Evolutionary conservation across 2,329 filamentous ascomycete genomes (phyloP), one percentile per base, ranked within the genome.

Genomic region (Beauveria asiatica): DNA sequence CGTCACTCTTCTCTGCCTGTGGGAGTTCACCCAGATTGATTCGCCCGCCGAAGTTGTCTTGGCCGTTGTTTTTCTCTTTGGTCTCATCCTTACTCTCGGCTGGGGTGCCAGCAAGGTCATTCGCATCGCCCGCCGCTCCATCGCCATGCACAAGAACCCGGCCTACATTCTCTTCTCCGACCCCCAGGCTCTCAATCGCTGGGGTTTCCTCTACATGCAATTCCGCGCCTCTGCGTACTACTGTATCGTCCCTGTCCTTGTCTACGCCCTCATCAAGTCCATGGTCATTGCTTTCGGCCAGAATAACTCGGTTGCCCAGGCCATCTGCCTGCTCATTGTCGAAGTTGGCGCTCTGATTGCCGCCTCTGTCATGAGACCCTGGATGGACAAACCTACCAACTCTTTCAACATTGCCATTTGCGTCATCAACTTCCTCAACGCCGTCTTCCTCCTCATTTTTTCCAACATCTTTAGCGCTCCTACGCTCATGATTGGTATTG

Each of bases 361-460:
- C 23, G 86, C 91, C 60, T 88, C 86, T 63, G 87, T 96, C 58
- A 77, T 97, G 66, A 86, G 90, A 62, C 93, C 93, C n/a, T 97
- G 91, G 88, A 97, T 97, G 93, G 93, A 97, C 80, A 97, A 96
- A 84, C 94, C 92, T 78, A 96, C 91, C 63, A 97, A 97, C 74
- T 87, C 88, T 52, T 96, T 96, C 82, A 97, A 97, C 76, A 96
- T 97, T 69, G 84, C 91, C 62, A 97, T 97, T 68, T 88, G 86
- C 64, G 88, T 85, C 51, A 81, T 96, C 74, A 97, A 96, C 79
- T 96, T 97, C 73, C 73, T 97, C 69, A 96, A 94, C 74, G 83
- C 88, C 59, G 86, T 97, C 72, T 95, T 96, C 79, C 78, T 97
- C 33, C 80, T 97, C 60, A 84, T 97, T 67, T 96, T 96, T 77